Evolutionary conservation across 75 land plant species (phyloP), one percentile per base, ranked within the genome.

Genomic region (Isoetes taiwanensis): DNA sequence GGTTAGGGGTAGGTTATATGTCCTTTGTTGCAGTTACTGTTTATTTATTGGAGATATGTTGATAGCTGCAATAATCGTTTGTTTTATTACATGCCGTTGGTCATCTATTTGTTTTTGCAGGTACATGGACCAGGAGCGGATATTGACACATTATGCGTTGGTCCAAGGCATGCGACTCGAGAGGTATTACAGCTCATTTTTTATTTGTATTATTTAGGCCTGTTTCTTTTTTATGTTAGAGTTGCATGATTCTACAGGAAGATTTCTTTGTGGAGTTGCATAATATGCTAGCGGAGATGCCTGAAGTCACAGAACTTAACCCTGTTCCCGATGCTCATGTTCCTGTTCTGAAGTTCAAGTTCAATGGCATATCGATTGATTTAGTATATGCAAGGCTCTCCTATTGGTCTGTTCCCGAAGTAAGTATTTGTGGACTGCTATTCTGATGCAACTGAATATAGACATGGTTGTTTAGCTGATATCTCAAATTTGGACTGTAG

Each of bases 301-400:
- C 16, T 19, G n/a, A 16, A 19, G 50, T 46, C 50, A 46, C 50
- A 8, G 50, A 46, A 46, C 50, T 46, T 8, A 46, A 46, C 25
- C 50, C 50, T 19, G 50, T 46, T 6, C 50, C 50, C 21, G 50
- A 46, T 6, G 50, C 50, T 46, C 50, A 46, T 19, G 50, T 46
- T 8, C 50, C 50, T n/a, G 50, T 46, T n/a, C 16, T 46, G 50
- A 46, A 46, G n/a, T 46, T 46, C 50, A 46, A 46, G 16, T 46
- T 46, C 50, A 23, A 46, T n/a, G 50, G 50, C 12, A 46, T 46
- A 19, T 46, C 50, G 16, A 46, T 46, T 46, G 50, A 46, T 46
- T n/a, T 46, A n/a, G 25, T 46, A 23, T 46, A 46, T n/a, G 50
- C 50, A 46, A 46, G 50, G 50, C 50, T 46, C 19, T 6, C 50